A percentile compares a stretch with the other conserved stretches of the same genome.
Evolutionary conservation across 192 early-diverging fungal species (phyloP).

Genomic region (Entomortierella lignicola): DNA sequence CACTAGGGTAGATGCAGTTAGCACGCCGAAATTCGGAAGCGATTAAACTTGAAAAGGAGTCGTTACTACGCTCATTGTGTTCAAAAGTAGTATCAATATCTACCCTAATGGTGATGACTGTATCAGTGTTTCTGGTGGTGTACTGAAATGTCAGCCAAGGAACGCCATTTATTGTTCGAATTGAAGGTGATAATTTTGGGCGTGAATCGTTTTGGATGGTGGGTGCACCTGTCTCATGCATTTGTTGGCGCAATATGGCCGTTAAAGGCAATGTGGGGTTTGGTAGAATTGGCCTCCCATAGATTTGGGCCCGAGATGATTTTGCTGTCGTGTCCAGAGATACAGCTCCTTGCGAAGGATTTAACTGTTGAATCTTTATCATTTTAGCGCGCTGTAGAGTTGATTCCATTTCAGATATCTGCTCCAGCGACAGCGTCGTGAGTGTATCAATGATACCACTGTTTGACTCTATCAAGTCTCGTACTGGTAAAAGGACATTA

Average conservation of each 20-base stretch:
- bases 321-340: background rate
- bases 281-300: too few relatives aligned
- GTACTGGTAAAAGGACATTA: background rate
- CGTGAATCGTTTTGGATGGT: background rate
- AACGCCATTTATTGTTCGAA: background rate
- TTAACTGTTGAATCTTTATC: background rate
- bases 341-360: background rate
- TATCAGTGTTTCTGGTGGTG: background rate
- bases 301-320: background rate
- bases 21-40: slow-evolving; percentile 69
- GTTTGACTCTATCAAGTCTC: background rate
- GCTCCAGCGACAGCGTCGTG: background rate
- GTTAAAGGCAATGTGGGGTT: background rate
- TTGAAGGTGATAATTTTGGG: background rate
- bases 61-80: background rate
- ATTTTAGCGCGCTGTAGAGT: background rate
- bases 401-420: slow-evolving; percentile 3
- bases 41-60: slow-evolving; percentile 20
- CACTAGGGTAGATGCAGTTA: slow-evolving; percentile 90
- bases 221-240: background rate
- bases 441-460: background rate
- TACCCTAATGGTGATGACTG: background rate
- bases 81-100: slow-evolving; percentile 7
- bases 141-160: slow-evolving; percentile 11
- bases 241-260: background rate